phyloP scores from a whole-genome alignment of 2,329 filamentous ascomycete genomes.

The Pseudogymnoascus sp. region DNA sequence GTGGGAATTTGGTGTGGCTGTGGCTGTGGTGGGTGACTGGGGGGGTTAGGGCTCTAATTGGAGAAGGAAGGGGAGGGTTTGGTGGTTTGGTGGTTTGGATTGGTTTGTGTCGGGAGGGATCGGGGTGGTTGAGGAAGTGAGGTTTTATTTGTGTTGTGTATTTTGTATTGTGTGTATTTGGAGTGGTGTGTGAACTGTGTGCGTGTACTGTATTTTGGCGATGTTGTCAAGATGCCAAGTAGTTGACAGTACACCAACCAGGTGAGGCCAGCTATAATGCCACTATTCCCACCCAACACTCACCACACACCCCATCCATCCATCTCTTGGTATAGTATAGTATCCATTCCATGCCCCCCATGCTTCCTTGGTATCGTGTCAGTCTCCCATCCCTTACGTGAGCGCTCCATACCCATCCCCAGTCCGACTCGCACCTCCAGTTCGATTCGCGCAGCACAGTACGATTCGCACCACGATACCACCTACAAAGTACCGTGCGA shows the following conservation, averaged over 20 bases:
- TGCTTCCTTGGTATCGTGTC: background rate
- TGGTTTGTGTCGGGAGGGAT: background rate
- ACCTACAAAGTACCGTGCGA: too few species aligned
- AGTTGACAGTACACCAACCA: background rate
- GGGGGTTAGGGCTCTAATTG: background rate
- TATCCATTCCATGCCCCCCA: background rate
- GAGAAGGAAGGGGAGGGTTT: background rate
- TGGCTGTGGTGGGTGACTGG: background rate
- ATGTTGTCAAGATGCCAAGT: background rate
- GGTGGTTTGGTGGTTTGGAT: background rate
- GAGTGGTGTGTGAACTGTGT: too few species aligned
- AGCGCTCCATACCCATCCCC: too few species aligned
- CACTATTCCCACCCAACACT: background rate
- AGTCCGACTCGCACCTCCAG: too few species aligned
- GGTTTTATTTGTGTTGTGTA: background rate
- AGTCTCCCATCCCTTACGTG: background rate
- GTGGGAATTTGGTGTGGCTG: background rate
- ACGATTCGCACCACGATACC: too few species aligned
- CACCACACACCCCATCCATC: background rate
- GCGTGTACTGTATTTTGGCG: background rate
- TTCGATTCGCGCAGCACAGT: too few species aligned
- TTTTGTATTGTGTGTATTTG: background rate
- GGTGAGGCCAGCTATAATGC: background rate
- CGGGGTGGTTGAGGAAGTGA: background rate
- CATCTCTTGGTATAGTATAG: background rate